Evolutionary conservation across 371 early-diverging fungal genomes (phyloP).

Genomic region (Mucor ambiguus): DNA sequence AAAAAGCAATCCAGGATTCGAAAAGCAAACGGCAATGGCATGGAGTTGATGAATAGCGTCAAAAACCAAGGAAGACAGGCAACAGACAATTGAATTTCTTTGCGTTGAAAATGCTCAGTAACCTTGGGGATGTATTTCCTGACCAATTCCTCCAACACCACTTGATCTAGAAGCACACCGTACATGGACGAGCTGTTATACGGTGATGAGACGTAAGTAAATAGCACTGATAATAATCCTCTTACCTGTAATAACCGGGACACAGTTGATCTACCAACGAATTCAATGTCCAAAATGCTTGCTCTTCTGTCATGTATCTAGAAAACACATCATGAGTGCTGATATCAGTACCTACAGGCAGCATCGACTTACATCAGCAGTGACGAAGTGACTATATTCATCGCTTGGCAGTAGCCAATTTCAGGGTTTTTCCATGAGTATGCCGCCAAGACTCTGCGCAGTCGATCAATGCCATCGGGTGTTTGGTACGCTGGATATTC

Average conservation of each 20-base stretch:
- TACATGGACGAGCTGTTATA: constrained; percentile 90
- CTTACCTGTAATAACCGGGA: constrained; percentile 88
- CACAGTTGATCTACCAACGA: constrained; percentile 88
- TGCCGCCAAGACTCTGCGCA: constrained; percentile 88
- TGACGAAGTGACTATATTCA: constrained; percentile 97
- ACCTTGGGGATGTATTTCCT: constrained; percentile 75
- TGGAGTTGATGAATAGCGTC: constrained; percentile 90
- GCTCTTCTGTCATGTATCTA: constrained; percentile 92
- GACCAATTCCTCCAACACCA: constrained; percentile 89
- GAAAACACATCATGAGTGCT: neutral
- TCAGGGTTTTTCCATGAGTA: constrained; percentile 88
- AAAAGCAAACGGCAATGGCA: constrained; percentile 88
- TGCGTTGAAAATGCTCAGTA: constrained; percentile 74
- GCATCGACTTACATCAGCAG: constrained; percentile 71
- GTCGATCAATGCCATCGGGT: constrained; percentile 86
- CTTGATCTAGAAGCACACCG: constrained; percentile 94
- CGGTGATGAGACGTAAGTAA: too few relatives aligned
- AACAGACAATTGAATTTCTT: constrained; percentile 92
- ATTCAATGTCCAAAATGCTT: constrained; percentile 93
- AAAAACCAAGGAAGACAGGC: constrained; percentile 97
- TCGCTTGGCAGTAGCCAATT: constrained; percentile 98
- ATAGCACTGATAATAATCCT: constrained; percentile 25
- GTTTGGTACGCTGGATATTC: constrained; percentile 94
- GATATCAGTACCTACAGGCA: neutral
- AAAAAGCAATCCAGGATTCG: constrained; percentile 93